Evolutionary conservation across 768 basidiomycete genomes (phyloP), one percentile per base, ranked within the genome.

Genomic region (Naganishia kalamii): DNA sequence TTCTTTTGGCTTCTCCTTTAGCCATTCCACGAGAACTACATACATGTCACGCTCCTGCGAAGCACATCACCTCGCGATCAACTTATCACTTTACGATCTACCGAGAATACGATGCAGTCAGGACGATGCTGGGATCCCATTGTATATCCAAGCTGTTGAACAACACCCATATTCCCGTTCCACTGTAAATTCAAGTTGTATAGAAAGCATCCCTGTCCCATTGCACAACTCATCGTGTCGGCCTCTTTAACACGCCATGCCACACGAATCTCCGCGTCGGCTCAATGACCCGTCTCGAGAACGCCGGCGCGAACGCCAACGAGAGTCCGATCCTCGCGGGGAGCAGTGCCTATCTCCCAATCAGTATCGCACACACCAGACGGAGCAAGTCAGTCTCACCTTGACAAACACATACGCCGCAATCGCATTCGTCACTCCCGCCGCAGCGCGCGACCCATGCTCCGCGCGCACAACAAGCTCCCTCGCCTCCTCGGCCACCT

Each of bases 331-430:
- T 83, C 15, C 90, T 84, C 23, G 86, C 71, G 17, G 90, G 90
- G 4, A 91, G 74, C 11, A 90, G 71, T 0, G 87, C 88, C 90
- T 92, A 59, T 13, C 8, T 25, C 29, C 19, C 43, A 50, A 46
- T 19, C 7, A 61, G 40, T 29, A 3, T n/a, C 29, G 44, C 43
- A 30, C 61, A 8, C 66, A 49, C 69, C 47, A n/a, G 66, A 27
- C 0, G 67, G 62, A 27, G 65, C 15, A 40, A 3, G 60, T 63
- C 17, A 72, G 40, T 65, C 80, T 37, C 70, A 88, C 90, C 83
- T 92, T 92, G 54, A 87, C 87, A 19, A 84, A 80, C 0, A 84
- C 86, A 74, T 92, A 94, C 2, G 90, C 91, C 50, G 90, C 80
- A 10, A 90, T 83, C 2, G 85, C 89, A 73, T 92, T 91, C 4